phyloP scores from a whole-genome alignment of 768 basidiomycete species.

The Leccinum uliginosum region DNA sequence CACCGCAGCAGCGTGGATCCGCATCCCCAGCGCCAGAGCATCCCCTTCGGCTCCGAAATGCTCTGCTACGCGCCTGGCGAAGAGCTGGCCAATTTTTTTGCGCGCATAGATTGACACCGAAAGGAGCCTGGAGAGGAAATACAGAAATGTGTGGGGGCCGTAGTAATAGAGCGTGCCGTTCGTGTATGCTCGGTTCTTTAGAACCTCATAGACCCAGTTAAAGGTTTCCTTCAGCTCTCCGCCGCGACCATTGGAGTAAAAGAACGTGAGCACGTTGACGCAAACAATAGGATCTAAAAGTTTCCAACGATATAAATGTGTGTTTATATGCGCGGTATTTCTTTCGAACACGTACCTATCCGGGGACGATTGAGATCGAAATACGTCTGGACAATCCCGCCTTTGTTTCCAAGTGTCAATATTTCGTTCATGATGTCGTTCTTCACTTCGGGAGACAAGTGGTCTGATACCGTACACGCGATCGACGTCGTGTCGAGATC shows the following conservation, averaged over 20 bases:
- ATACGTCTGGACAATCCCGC: conserved; percentile 20
- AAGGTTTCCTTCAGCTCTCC: conserved; percentile 18
- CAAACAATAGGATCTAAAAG: conserved; percentile 17
- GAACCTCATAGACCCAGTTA: conserved; percentile 15
- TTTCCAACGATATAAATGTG: neutral
- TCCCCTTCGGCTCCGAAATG: conserved; percentile 17
- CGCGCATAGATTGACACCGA: conserved; percentile 18
- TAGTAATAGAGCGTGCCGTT: conserved; percentile 18
- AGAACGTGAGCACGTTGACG: conserved; percentile 18
- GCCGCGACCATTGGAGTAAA: conserved; percentile 18
- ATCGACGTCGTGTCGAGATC: conserved; percentile 21
- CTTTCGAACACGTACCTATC: conserved; percentile 11
- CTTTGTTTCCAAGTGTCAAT: conserved; percentile 12
- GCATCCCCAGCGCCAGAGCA: conserved; percentile 18
- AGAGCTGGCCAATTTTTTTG: conserved; percentile 8
- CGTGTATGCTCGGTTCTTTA: conserved; percentile 21
- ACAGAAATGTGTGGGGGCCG: conserved; percentile 16
- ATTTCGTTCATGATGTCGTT: conserved; percentile 23
- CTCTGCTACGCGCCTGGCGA: conserved; percentile 13
- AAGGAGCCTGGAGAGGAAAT: conserved; percentile 20
- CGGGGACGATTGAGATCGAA: conserved; percentile 20
- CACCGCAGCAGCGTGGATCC: conserved; percentile 7
- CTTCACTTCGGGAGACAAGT: conserved; percentile 11
- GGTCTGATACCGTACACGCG: conserved; percentile 15
- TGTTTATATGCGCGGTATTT: neutral